phyloP scores from a whole-genome alignment of 805 yeast species.

The Lipomyces chichibuensis region DNA sequence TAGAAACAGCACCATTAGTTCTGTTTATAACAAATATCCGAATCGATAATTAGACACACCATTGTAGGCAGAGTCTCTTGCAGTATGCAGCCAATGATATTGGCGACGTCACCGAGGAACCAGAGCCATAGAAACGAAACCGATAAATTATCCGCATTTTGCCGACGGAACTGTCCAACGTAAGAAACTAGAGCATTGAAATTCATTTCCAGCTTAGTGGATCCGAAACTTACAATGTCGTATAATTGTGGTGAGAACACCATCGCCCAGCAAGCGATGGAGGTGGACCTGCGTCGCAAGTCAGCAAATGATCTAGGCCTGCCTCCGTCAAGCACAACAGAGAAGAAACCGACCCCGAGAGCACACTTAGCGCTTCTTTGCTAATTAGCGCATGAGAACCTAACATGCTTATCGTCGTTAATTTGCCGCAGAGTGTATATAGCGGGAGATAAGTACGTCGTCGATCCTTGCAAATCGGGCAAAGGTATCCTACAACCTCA shows the following conservation, averaged over 20 bases:
- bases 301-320: slow-evolving; percentile 38
- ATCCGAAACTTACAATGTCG: slow-evolving; percentile 59
- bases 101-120: slow-evolving; percentile 93
- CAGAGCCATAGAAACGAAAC: slow-evolving; percentile 83
- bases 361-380: slow-evolving; percentile 30
- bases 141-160: slow-evolving; percentile 88
- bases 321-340: neutral
- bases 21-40: neutral
- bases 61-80: slow-evolving; percentile 94
- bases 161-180: slow-evolving; percentile 59
- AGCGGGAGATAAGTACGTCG: no score
- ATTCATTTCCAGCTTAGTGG: neutral
- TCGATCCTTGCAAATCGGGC: no score
- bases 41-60: slow-evolving; percentile 43
- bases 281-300: slow-evolving; percentile 73
- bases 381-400: slow-evolving; percentile 8
- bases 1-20: slow-evolving; percentile 4
- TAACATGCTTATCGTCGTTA: slow-evolving; percentile 2
- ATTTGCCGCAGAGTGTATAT: neutral
- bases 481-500: no score
- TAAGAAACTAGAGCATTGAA: neutral
- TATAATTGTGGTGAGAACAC: slow-evolving; percentile 97
- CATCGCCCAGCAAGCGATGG: slow-evolving; percentile 96
- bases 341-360: slow-evolving; percentile 24
- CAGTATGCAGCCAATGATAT: slow-evolving; percentile 84